Conservation (phyloP, 2,329 filamentous ascomycete species). For the Aureobasidium zeae region DNA sequence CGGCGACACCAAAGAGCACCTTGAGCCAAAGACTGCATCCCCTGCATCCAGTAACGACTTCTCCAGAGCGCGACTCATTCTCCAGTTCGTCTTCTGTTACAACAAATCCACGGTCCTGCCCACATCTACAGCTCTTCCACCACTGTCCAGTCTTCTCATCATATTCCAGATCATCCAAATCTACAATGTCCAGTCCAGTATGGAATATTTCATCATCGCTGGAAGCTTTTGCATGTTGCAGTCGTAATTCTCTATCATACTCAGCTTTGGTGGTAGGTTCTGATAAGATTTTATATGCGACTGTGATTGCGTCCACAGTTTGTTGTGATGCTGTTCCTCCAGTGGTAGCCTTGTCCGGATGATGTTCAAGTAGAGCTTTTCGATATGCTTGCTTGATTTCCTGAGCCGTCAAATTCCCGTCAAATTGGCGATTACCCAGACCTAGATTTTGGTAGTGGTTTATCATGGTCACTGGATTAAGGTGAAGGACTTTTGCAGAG, state of each 20-base stretch:
- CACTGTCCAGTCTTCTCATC: slow-evolving; percentile 35
- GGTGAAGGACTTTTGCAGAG: not conserved
- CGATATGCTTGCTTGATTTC: slow-evolving; percentile 49
- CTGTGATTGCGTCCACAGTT: slow-evolving; percentile 50
- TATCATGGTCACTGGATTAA: slow-evolving; percentile 16
- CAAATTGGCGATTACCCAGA: slow-evolving; percentile 20
- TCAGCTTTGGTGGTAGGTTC: slow-evolving; percentile 36
- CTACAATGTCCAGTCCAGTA: slow-evolving; percentile 48
- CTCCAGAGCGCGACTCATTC: slow-evolving; percentile 41
- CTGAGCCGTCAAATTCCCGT: slow-evolving; percentile 18
- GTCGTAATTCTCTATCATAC: slow-evolving; percentile 40
- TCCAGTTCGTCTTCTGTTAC: slow-evolving; percentile 48
- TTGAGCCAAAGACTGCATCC: slow-evolving; percentile 57
- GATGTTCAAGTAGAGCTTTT: slow-evolving; percentile 46
- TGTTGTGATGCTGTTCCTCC: slow-evolving; percentile 21
- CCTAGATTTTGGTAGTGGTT: slow-evolving; percentile 26
- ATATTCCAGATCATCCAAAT: slow-evolving; percentile 46
- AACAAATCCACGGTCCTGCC: slow-evolving; percentile 46
- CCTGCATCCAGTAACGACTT: slow-evolving; percentile 51
- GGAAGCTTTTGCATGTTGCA: slow-evolving; percentile 28
- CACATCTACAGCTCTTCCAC: slow-evolving; percentile 49
- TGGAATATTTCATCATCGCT: slow-evolving; percentile 28
- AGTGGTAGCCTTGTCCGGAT: slow-evolving; percentile 45
- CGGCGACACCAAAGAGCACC: slow-evolving; percentile 49
- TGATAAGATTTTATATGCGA: slow-evolving; percentile 48